Base-by-base conservation (phyloP, 163 green algal species). In the Chlamydomonas reinhardtii region DNA sequence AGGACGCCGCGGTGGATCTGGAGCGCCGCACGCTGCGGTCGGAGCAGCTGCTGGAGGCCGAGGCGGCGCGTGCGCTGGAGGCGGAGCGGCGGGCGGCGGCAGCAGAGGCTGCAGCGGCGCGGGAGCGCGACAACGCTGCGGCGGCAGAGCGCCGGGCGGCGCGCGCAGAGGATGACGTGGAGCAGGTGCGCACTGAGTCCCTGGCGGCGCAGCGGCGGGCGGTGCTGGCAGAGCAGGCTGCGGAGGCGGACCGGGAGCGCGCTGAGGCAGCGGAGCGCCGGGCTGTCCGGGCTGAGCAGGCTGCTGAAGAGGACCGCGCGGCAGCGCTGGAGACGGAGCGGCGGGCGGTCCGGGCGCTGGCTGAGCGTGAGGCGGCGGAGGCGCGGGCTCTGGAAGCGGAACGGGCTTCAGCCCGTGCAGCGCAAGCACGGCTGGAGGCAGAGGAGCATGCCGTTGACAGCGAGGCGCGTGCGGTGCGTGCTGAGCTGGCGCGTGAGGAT, bases 401-500 rank as follows among this genome's bases (percentile, higher is more conserved):
- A 31, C 77, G 77, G 4, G 48, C 43, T 1, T 65, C 77, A 6
- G 68, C 35, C 0, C 79, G 79, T 25, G 52, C 69, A 1, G 54
- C 32, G 24, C 27, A 71, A 56, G 52, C 11, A 27, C 52, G 25
- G 16, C 31, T 78, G 39, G 80, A 86, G 54, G 35, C 70, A 17
- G 48, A 48, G 68, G 32, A 43, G 17, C 16, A 48, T 9, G 32
- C 39, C n/a, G 9, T 14, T 12, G 68, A 73, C 11, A 0, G 4
- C 6, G 71, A 86, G 34, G 70, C 70, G 31, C 69, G 54, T 54
- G 70, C 70, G 25, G 54, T 34, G 34, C 32, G 80, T 11, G 69
- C 80, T 4, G 70, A 73, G 48, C 69, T 80, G 34, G 80, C 80
- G 4, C 56, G 64, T 8, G 27, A 31, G 15, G 80, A 79, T 20